These are phyloP conservation scores for Borovskyia barvae DNA, from an alignment of 208 protist genomes.

Conservation along the genomic window DNA sequence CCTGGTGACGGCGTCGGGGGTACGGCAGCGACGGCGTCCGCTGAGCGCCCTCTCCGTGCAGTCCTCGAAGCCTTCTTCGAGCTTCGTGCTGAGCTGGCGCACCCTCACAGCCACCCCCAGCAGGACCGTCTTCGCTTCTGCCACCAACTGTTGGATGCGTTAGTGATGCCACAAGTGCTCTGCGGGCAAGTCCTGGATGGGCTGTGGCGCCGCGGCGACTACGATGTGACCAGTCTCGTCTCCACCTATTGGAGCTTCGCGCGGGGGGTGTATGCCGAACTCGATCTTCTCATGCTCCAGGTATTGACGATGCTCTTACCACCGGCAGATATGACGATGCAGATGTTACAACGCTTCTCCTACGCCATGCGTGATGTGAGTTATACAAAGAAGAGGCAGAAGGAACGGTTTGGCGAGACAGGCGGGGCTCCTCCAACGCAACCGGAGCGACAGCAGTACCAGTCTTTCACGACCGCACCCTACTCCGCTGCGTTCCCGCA, in stretches of 20 bases:
- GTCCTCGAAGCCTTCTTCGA: slow-evolving; percentile 32
- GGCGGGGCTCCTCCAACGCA: neutral
- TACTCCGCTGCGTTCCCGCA: neutral
- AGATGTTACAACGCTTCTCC: slow-evolving; percentile 67
- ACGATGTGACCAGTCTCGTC: slow-evolving; percentile 24
- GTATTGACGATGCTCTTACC: slow-evolving; percentile 51
- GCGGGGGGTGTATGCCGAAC: slow-evolving; percentile 20
- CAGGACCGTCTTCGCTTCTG: slow-evolving; percentile 13
- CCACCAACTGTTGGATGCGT: slow-evolving; percentile 58
- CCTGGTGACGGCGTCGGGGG: neutral
- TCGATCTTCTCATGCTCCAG: slow-evolving; percentile 67
- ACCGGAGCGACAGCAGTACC: neutral
- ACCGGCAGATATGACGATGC: slow-evolving; percentile 50
- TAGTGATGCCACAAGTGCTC: slow-evolving; percentile 80
- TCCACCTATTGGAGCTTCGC: slow-evolving; percentile 32
- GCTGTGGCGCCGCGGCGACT: slow-evolving; percentile 55
- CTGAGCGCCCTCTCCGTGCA: slow-evolving; percentile 15
- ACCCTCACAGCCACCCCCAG: too few relatives aligned
- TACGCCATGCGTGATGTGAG: slow-evolving; percentile 10
- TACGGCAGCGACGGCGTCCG: neutral
- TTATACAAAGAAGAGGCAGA: too few relatives aligned
- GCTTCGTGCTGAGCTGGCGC: slow-evolving; percentile 4
- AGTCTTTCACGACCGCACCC: neutral
- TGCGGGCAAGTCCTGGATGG: slow-evolving; percentile 46
- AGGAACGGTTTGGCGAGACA: too few relatives aligned